phyloP scores from a whole-genome alignment of 257 asterid genomes.

The Solanum appendiculatum region DNA sequence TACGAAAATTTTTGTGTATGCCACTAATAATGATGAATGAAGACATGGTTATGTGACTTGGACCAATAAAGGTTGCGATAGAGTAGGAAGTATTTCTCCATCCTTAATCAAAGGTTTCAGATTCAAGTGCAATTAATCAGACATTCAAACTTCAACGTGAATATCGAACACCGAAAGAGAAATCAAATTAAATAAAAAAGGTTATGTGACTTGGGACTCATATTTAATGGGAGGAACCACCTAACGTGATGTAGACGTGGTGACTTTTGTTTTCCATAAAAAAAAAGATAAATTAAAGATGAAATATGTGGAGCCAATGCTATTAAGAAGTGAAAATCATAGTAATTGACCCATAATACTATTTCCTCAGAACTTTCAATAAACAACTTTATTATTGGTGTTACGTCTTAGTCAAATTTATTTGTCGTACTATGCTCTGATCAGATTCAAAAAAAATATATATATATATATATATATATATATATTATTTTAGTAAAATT shows the following conservation, averaged over 20 bases:
- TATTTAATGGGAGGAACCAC: background rate
- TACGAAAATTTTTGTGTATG: background rate
- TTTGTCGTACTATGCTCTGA: background rate
- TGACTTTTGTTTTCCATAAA: background rate
- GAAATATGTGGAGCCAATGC: background rate
- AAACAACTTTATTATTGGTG: background rate
- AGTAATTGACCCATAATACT: background rate
- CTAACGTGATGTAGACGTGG: background rate
- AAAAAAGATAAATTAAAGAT: background rate
- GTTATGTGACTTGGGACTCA: background rate
- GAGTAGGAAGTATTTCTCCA: too few species aligned
- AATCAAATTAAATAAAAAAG: too few species aligned
- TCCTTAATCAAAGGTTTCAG: too few species aligned
- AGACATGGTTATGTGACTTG: background rate
- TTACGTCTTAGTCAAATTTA: background rate
- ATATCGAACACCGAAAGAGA: too few species aligned
- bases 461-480: too few species aligned
- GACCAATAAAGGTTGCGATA: too few species aligned
- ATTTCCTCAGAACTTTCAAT: background rate
- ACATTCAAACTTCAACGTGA: rapidly evolving
- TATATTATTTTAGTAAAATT: background rate
- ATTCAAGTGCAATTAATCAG: too few species aligned
- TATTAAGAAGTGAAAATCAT: background rate
- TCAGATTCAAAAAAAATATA: too few species aligned
- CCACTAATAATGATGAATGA: background rate